Conservation (phyloP, 768 basidiomycete species). For the Ramaria sp. region DNA sequence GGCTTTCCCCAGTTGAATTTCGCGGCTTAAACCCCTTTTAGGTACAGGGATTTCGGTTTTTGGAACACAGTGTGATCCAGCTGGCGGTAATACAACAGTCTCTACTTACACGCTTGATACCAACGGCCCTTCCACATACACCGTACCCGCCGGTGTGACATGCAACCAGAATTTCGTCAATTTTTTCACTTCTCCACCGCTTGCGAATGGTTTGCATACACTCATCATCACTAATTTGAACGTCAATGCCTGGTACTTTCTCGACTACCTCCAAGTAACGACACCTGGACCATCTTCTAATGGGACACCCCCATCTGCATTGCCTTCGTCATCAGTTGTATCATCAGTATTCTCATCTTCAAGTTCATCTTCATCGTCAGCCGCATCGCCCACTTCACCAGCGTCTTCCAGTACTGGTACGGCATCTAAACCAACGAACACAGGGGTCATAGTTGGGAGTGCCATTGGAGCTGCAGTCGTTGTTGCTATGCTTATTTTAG, state of each 20-base stretch:
- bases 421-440: no score
- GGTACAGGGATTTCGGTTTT: neutral
- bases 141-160: neutral
- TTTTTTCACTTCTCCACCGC: neutral
- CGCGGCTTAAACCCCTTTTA: neutral
- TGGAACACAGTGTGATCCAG: neutral
- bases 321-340: neutral
- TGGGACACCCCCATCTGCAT: neutral
- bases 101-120: neutral
- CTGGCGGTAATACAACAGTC: neutral
- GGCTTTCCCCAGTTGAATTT: neutral
- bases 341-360: no score
- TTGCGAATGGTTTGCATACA: neutral
- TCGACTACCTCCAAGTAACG: slow-evolving; percentile 1
- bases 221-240: slow-evolving; percentile 2
- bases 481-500: no score
- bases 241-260: neutral
- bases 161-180: slow-evolving; percentile 1
- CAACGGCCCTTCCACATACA: neutral
- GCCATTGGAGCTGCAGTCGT: no score
- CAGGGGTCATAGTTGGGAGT: no score
- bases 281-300: neutral
- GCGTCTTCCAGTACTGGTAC: no score
- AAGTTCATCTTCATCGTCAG: no score
- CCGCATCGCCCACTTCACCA: no score